phyloP scores from a whole-genome alignment of 371 early-diverging fungal species.

The Batkoa obscura region DNA sequence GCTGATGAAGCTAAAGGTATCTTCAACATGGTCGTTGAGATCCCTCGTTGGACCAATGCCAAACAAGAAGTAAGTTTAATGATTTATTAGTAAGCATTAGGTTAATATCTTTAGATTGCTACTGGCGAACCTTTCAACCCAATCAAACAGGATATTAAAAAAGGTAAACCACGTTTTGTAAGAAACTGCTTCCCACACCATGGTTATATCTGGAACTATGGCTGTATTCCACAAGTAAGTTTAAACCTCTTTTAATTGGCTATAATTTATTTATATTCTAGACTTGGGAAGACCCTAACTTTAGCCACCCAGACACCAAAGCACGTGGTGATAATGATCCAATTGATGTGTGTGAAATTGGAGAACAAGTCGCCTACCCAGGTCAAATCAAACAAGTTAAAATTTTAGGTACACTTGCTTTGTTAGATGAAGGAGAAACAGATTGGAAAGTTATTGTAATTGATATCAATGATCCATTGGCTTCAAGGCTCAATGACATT shows the following conservation, averaged over 20 bases:
- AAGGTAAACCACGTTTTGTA: conserved; percentile 95
- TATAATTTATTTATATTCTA: conserved; percentile 9
- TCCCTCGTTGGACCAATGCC: conserved; percentile 99
- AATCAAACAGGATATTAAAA: conserved; percentile 98
- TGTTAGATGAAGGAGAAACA: conserved; percentile 97
- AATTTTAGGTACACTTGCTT: conserved; percentile 91
- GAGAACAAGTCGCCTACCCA: conserved; percentile 62
- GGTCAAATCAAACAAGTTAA: conserved; percentile 99
- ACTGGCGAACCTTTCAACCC: conserved; percentile 91
- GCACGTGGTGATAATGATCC: conserved; percentile 96
- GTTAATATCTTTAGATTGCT: conserved; percentile 37
- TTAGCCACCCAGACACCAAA: conserved; percentile 67
- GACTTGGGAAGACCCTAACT: conserved; percentile 98
- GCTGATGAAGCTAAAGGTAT: conserved; percentile 51
- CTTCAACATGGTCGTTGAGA: conserved; percentile 96
- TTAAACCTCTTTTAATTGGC: background rate
- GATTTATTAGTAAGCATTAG: background rate
- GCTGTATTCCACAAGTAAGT: conserved; percentile 82
- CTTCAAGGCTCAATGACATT: conserved; percentile 82
- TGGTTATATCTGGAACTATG: conserved; percentile 99
- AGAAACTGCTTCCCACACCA: conserved; percentile 99
- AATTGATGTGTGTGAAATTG: conserved; percentile 96
- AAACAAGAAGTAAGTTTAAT: conserved; percentile 76
- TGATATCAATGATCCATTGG: conserved; percentile 86
- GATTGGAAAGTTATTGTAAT: conserved; percentile 99